Evolutionary conservation across 2,329 filamentous ascomycete genomes (phyloP).

Genomic region (Elsinoe batatas): DNA sequence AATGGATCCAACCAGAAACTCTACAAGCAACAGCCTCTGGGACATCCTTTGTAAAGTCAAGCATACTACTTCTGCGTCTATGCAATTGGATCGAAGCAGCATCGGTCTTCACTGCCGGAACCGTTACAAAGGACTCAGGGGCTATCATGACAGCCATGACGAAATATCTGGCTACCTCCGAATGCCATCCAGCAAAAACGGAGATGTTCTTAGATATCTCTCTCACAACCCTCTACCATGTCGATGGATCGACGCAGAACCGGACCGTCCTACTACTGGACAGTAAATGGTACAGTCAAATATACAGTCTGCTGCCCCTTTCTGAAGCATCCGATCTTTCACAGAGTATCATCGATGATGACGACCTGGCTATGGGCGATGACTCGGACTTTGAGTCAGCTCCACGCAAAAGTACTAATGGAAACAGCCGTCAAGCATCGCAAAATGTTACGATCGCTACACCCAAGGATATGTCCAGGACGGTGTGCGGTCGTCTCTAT

Average conservation of each 20-base stretch:
- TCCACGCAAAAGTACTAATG: neutral
- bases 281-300: constrained; percentile 7
- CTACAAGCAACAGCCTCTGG: neutral
- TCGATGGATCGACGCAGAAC: neutral
- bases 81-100: neutral
- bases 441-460: neutral
- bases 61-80: neutral
- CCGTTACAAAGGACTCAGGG: neutral
- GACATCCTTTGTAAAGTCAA: neutral
- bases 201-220: neutral
- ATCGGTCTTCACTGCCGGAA: neutral
- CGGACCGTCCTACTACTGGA: neutral
- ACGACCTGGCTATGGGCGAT: constrained; percentile 1
- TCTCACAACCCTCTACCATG: neutral
- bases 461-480: neutral
- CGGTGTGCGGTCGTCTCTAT: neutral
- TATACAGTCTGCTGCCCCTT: neutral
- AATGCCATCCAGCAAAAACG: neutral
- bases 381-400: constrained; percentile 1
- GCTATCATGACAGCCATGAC: neutral
- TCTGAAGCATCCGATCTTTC: neutral
- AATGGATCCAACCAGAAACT: neutral
- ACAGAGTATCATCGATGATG: constrained; percentile 5
- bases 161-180: neutral
- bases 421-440: neutral